Base-by-base conservation (phyloP, 495 filamentous ascomycete genomes). In the Hyaloscypha variabilis region DNA sequence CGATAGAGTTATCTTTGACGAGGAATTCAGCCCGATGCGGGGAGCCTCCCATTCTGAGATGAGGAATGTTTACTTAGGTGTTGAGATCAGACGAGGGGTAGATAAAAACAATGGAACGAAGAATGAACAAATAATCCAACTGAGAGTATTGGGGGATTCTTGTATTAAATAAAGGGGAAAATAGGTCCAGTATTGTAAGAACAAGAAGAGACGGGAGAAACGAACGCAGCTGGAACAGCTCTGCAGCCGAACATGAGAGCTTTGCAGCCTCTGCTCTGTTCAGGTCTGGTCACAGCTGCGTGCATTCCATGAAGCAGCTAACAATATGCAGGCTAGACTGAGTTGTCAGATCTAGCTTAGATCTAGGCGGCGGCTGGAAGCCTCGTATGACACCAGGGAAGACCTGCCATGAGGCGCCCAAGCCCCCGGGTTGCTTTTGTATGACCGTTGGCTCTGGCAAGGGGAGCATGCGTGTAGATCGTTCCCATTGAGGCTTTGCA, bases 21-120 rank as follows among this genome's bases (percentile, higher is more conserved):
- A 54, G 26, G 51, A 54, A 54, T 54, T 54, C 51, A 54, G 51
- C 51, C 51, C 19, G 19, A 6, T 4, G 51, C 11, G 51, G 21
- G 19, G 26, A 29, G 11, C 8, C n/a, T 25, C 26, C 51, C n/a
- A 54, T 54, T 54, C 6, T 25, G 21, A n/a, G 11, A 46, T 17
- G n/a, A 51, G 21, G 51, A 54, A 54, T 54, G 51, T 29, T 24
- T 25, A 54, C 51, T 54, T 24, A 17, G 21, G 51, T 13, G 51
- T 24, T 25, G 23, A 19, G 26, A 10, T 54, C 51, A n/a, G 26
- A 23, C 1, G 49, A 51, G 23, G 23, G 23, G 1, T 8, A 24
- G 17, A 4, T 25, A 17, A 29, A 29, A 6, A 29, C 51, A n/a
- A 25, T 54, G 21, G 21, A 54, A 25, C 21, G 19, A 24, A 54